Percentiles rank a stretch among this genome's conserved stretches.
Conservation (phyloP, 495 filamentous ascomycete genomes). For the Xylaria grammica region DNA sequence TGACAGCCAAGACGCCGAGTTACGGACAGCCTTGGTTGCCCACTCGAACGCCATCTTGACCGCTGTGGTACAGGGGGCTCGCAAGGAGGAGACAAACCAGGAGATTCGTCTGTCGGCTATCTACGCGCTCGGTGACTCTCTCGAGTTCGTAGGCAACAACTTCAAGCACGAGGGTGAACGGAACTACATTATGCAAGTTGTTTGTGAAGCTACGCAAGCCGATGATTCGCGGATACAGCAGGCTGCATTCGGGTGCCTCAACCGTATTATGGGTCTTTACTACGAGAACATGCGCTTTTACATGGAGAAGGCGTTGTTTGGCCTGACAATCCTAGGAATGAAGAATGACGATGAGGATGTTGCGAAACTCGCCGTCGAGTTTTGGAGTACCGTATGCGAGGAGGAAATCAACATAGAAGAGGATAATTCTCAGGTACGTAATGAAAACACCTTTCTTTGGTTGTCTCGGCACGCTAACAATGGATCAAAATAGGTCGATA, state of each 20-base stretch:
- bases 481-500: slow-evolving; percentile 63
- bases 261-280: slow-evolving; percentile 97
- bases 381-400: slow-evolving; percentile 99
- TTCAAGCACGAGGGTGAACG: slow-evolving; percentile 99
- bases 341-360: slow-evolving; percentile 97
- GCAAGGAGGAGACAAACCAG: slow-evolving; percentile 89
- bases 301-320: slow-evolving; percentile 99
- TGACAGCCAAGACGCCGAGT: slow-evolving; percentile 88
- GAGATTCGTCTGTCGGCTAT: slow-evolving; percentile 93
- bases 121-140: slow-evolving; percentile 91
- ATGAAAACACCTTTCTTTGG: slow-evolving; percentile 19
- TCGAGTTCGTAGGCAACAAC: slow-evolving; percentile 96
- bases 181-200: slow-evolving; percentile 99
- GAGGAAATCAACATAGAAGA: slow-evolving; percentile 98
- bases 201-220: slow-evolving; percentile 97
- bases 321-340: slow-evolving; percentile 98
- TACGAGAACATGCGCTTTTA: slow-evolving; percentile 99
- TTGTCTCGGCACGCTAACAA: slow-evolving; percentile 28
- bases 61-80: slow-evolving; percentile 94
- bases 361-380: slow-evolving; percentile 95
- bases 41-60: slow-evolving; percentile 98
- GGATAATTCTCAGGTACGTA: slow-evolving; percentile 81
- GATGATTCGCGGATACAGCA: slow-evolving; percentile 88
- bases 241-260: slow-evolving; percentile 93
- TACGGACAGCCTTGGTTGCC: slow-evolving; percentile 76